Percentiles rank a stretch among this genome's conserved stretches.
Conservation (phyloP, 1,284 basidiomycete species). For the Chalciporus sp. region DNA sequence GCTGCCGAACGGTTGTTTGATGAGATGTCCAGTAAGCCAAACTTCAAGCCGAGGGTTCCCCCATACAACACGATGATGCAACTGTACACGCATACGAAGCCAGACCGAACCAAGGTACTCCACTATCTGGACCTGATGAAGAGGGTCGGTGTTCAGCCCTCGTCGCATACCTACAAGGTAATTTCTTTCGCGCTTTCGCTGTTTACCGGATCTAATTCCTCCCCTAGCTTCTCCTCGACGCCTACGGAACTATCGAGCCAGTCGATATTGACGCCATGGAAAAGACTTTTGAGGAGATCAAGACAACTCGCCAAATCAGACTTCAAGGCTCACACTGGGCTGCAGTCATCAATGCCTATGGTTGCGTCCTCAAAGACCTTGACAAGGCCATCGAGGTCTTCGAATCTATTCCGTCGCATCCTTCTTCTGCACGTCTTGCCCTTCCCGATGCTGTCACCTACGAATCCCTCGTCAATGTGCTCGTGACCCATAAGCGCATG, state of each 20-base stretch:
- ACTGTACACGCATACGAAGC: slow-evolving; percentile 88
- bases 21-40: slow-evolving; percentile 78
- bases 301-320: slow-evolving; percentile 50
- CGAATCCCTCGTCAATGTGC: slow-evolving; percentile 89
- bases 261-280: slow-evolving; percentile 81
- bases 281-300: slow-evolving; percentile 66
- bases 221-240: slow-evolving; percentile 82
- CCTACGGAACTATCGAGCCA: slow-evolving; percentile 87
- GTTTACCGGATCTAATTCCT: slow-evolving; percentile 13
- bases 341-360: slow-evolving; percentile 89
- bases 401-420: slow-evolving; percentile 66
- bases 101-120: slow-evolving; percentile 78
- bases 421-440: slow-evolving; percentile 40
- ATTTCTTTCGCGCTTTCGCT: slow-evolving; percentile 16
- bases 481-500: slow-evolving; percentile 78
- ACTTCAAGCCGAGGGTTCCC: slow-evolving; percentile 88
- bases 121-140: slow-evolving; percentile 78
- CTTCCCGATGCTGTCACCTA: slow-evolving; percentile 86
- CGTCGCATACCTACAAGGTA: slow-evolving; percentile 92
- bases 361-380: slow-evolving; percentile 79
- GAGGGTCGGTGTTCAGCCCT: slow-evolving; percentile 67
- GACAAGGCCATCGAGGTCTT: slow-evolving; percentile 80
- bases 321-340: slow-evolving; percentile 92
- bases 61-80: slow-evolving; percentile 99
- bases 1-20: slow-evolving; percentile 84